phyloP scores from a whole-genome alignment of 805 yeast species.

The Sugiyamaella chiloensis region DNA sequence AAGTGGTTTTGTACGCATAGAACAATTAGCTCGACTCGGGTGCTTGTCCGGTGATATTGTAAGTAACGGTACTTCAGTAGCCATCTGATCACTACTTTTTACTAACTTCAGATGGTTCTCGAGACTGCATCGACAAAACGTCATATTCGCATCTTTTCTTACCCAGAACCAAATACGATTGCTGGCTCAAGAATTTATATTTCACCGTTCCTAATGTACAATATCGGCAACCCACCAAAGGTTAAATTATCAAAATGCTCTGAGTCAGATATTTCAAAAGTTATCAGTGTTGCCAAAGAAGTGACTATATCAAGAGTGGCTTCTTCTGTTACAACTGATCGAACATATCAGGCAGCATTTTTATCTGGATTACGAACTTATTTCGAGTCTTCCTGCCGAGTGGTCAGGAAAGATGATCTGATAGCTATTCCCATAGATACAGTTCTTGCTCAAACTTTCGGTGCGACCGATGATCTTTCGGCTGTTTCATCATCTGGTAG shows the following conservation, averaged over 20 bases:
- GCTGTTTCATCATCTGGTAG: slow-evolving; percentile 53
- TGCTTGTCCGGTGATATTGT: slow-evolving; percentile 69
- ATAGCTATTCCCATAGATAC: slow-evolving; percentile 79
- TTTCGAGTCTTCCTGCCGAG: slow-evolving; percentile 56
- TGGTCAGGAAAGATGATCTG: slow-evolving; percentile 62
- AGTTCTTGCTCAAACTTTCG: slow-evolving; percentile 54
- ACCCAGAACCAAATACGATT: slow-evolving; percentile 59
- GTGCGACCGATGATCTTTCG: slow-evolving; percentile 21
- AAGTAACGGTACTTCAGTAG: no score
- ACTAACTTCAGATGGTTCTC: background rate
- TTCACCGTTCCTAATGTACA: slow-evolving; percentile 60
- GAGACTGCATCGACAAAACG: slow-evolving; percentile 18
- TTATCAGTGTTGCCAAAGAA: slow-evolving; percentile 52
- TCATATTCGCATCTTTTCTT: slow-evolving; percentile 50
- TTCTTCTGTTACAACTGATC: slow-evolving; percentile 66
- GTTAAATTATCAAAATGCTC: slow-evolving; percentile 40
- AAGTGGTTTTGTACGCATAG: slow-evolving; percentile 46
- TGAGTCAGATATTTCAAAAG: slow-evolving; percentile 3
- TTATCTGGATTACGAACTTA: slow-evolving; percentile 56
- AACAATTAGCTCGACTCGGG: slow-evolving; percentile 55
- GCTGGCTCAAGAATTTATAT: slow-evolving; percentile 43
- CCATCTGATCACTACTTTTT: background rate
- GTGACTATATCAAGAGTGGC: slow-evolving; percentile 65
- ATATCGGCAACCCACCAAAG: slow-evolving; percentile 39
- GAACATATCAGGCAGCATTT: slow-evolving; percentile 57